Base-by-base conservation (phyloP, 2,329 filamentous ascomycete genomes). In the Ophidiomyces ophidiicola region DNA sequence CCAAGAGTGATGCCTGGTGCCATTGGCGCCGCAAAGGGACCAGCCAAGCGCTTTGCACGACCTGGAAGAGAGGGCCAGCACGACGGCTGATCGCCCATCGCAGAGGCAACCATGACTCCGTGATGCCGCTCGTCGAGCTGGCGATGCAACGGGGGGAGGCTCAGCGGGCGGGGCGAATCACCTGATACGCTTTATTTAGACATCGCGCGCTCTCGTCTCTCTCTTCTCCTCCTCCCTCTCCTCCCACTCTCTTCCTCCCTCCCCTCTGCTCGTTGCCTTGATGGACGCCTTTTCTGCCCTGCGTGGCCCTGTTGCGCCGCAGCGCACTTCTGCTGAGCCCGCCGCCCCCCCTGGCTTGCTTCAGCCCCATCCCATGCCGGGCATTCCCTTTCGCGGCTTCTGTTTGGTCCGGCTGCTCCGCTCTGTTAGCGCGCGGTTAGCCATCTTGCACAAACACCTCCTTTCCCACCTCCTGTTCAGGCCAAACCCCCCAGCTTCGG, bases 141-240 rank as follows among this genome's bases (percentile, higher is more conserved):
- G n/a, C n/a, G n/a, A n/a, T n/a, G n/a, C n/a, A n/a, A n/a, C n/a
- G n/a, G n/a, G n/a, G n/a, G n/a, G n/a, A n/a, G 28, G 28, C 28
- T 30, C 28, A 30, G 28, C 28, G 8, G 4, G 7, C 11, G 17
- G 28, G 12, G 28, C 28, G 12, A 30, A 30, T 30, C 28, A 30
- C 28, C 28, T 30, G 28, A 30, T 30, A 7, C 17, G 28, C 28
- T 30, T 30, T n/a, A 30, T 30, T 30, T 30, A 30, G 28, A 28
- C 11, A 12, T 12, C 14, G 11, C 25, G 14, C 25, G 10, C 11
- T 12, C 6, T 6, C 28, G 12, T 14, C 28, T n/a, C 14, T 15
- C 12, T 6, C 28, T 14, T 30, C 28, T 12, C 10, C 28, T 15
- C 12, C 6, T n/a, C 7, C 28, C 12, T 30, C 28, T 14, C 28